These are phyloP conservation scores for Collybia mongolica DNA, from an alignment of 768 basidiomycete genomes.

Conservation along the genomic window DNA sequence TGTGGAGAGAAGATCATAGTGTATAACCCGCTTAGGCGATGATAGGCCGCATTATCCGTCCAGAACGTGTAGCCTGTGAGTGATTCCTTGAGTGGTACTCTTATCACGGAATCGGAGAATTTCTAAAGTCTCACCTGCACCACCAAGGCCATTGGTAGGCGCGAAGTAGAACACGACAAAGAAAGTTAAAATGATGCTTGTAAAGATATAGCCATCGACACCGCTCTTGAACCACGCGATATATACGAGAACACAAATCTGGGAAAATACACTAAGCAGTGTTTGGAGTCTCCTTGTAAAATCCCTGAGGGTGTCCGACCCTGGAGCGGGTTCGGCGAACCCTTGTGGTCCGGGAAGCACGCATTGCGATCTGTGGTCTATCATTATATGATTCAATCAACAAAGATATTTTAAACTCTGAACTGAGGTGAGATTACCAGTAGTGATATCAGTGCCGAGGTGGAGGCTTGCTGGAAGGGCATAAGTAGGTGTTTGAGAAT, in stretches of 20 bases:
- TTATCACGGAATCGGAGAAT: background rate
- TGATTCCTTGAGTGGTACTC: background rate
- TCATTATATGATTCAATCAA: background rate
- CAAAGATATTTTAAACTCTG: background rate
- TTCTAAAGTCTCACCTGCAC: conserved; percentile 25
- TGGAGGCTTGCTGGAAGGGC: conserved; percentile 20
- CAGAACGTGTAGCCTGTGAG: conserved; percentile 38
- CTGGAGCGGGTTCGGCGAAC: conserved; percentile 34
- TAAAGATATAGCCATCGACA: conserved; percentile 22
- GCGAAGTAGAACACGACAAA: conserved; percentile 27
- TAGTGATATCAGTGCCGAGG: conserved; percentile 15
- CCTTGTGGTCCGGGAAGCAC: background rate
- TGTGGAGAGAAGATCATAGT: conserved; percentile 33
- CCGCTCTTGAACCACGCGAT: conserved; percentile 15
- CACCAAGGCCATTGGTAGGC: conserved; percentile 32
- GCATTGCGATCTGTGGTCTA: background rate
- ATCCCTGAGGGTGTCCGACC: conserved; percentile 27
- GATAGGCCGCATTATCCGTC: conserved; percentile 32
- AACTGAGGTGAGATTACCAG: conserved; percentile 11
- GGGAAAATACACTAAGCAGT: conserved; percentile 21
- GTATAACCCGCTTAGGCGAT: conserved; percentile 36
- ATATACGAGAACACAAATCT: conserved; percentile 19
- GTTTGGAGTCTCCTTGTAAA: conserved; percentile 19
- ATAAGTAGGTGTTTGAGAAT: background rate
- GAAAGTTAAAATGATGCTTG: conserved; percentile 23